Evolutionary conservation across 805 yeast species (phyloP).

Genomic region (Candida gorgasii): DNA sequence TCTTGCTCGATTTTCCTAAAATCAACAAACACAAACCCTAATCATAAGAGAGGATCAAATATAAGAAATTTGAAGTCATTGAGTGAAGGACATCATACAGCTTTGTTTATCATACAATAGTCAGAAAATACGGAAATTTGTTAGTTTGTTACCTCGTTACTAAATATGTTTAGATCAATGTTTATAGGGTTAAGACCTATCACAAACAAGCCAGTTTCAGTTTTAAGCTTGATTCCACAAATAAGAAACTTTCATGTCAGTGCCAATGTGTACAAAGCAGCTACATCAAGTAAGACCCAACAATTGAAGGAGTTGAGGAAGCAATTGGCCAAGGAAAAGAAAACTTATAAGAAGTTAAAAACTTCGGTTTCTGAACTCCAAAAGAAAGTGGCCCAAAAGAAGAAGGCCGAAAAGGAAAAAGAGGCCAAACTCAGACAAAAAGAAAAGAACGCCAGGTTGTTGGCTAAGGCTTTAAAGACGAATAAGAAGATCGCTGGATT

Average conservation of each 20-base stretch:
- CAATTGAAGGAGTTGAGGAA: constrained; percentile 9
- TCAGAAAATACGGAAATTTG: no score
- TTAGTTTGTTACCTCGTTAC: neutral
- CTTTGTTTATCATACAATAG: no score
- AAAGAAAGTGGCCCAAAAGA: constrained; percentile 15
- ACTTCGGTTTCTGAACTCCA: constrained; percentile 20
- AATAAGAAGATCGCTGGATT: constrained; percentile 13
- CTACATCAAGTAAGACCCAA: neutral
- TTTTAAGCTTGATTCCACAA: neutral
- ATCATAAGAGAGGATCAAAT: neutral
- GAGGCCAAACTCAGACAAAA: constrained; percentile 18
- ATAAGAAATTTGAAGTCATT: neutral
- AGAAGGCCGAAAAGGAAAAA: constrained; percentile 21
- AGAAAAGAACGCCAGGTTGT: constrained; percentile 17
- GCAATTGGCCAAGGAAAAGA: constrained; percentile 15
- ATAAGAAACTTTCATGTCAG: neutral
- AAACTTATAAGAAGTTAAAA: constrained; percentile 20
- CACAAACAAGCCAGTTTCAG: neutral
- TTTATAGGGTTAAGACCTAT: neutral
- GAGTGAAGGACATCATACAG: neutral
- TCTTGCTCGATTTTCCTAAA: neutral
- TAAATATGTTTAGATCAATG: neutral
- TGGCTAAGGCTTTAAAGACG: constrained; percentile 14
- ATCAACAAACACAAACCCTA: neutral
- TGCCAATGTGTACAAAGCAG: neutral